These are phyloP conservation scores for Prunus kanzakura DNA, from an alignment of 306 rosid species.

Conservation along the genomic window DNA sequence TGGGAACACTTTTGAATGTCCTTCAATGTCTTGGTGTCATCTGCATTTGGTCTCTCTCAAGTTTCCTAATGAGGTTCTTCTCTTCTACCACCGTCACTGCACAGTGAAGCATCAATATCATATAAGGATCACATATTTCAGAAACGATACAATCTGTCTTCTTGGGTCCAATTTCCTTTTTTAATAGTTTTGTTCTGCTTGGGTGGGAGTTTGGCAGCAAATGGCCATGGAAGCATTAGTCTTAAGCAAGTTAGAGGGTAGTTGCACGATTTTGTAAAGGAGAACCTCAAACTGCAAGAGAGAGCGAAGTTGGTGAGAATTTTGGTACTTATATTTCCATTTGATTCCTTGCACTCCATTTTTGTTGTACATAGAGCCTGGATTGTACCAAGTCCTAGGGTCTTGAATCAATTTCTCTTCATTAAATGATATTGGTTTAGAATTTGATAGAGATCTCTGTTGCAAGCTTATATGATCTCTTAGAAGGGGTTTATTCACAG, in stretches of 20 bases:
- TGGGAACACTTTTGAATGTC: constrained; percentile 82
- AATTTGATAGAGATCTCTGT: background rate
- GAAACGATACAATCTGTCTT: constrained; percentile 6
- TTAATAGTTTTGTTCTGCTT: background rate
- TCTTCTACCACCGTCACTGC: constrained; percentile 42
- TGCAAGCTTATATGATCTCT: background rate
- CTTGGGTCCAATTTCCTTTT: background rate
- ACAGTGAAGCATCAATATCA: constrained; percentile 31
- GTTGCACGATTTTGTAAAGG: constrained; percentile 22
- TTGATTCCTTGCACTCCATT: background rate
- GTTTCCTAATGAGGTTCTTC: constrained; percentile 80
- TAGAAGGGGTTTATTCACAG: too few species aligned
- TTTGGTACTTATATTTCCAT: constrained; percentile 10
- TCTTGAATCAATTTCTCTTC: background rate
- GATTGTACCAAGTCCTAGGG: background rate
- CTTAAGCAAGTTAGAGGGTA: constrained; percentile 20
- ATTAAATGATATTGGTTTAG: background rate
- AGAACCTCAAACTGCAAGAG: constrained; percentile 16
- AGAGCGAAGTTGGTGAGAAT: constrained; percentile 10
- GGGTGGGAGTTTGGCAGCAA: constrained; percentile 15
- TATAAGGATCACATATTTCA: background rate
- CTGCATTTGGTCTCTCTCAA: constrained; percentile 97
- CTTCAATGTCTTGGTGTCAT: constrained; percentile 88
- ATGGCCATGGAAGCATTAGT: constrained; percentile 28
- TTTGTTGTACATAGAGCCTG: constrained; percentile 11